These are phyloP conservation scores for Boletus speciosus DNA, from an alignment of 768 basidiomycete species.

Conservation along the genomic window DNA sequence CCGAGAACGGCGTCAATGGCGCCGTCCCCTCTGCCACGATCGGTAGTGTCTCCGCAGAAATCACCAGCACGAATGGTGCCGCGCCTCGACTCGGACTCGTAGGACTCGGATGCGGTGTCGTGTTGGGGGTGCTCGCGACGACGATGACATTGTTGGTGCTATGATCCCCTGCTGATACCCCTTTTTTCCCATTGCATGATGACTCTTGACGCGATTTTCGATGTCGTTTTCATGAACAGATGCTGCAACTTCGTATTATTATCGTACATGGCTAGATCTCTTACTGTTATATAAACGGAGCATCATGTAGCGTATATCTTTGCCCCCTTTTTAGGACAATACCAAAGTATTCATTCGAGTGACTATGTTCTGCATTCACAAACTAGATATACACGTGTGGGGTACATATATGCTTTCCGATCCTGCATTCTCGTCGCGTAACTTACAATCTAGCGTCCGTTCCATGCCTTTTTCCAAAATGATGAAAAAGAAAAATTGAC, in stretches of 20 bases:
- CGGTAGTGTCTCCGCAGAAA: conserved; percentile 46
- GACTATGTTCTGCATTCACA: background rate
- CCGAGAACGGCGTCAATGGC: conserved; percentile 30
- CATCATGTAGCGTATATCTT: conserved; percentile 4
- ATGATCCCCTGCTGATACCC: background rate
- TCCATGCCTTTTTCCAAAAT: background rate
- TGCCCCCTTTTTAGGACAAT: too few relatives aligned
- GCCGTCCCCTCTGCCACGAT: conserved; percentile 54
- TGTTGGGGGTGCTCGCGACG: background rate
- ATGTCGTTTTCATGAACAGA: too few relatives aligned
- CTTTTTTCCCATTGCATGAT: background rate
- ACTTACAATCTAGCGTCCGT: conserved; percentile 7
- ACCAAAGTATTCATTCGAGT: background rate
- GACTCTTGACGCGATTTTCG: too few relatives aligned
- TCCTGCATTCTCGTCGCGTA: background rate
- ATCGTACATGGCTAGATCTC: background rate
- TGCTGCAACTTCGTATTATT: background rate
- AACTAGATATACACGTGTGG: conserved; percentile 6
- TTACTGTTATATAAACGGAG: background rate
- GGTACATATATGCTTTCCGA: background rate
- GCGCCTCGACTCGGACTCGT: background rate
- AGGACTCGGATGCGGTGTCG: background rate
- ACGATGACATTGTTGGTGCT: background rate
- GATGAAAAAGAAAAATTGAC: background rate
- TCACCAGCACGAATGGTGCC: conserved; percentile 30